Evolutionary conservation across 768 basidiomycete species (phyloP), one percentile per base, ranked within the genome.

Genomic region (Roridomyces roridus): DNA sequence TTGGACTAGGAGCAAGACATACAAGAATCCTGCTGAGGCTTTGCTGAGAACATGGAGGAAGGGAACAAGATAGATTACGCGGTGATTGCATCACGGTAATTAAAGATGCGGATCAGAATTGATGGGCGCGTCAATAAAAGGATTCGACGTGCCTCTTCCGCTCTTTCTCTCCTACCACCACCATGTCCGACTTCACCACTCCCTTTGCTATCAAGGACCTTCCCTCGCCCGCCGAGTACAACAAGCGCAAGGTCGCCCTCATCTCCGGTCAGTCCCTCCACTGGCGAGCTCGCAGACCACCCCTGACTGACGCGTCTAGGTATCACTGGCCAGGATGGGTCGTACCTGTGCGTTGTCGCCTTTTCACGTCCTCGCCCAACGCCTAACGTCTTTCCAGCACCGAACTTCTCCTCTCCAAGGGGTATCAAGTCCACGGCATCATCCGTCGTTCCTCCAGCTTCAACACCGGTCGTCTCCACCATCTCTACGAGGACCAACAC

Each of bases 371-470:
- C 18, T 47, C 34, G 35, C 34, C 31, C 37, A 47, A 36, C 17
- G 46, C 63, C 6, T 51, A 20, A 41, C 53, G 31, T 41, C 51
- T 26, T 51, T 25, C 46, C 59, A 94, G 93, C 46, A 89, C 92
- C 21, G 94, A 96, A 71, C 77, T 96, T 23, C 78, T 96, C 57
- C 75, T 96, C 51, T 80, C 80, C 48, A 95, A 96, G 71, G 94
- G 94, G 18, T 96, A 96, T 69, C 83, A 93, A 60, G 94, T 96
- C 4, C 94, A 96, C 66, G 94, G 92, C 37, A 95, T 97, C 77
- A 97, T 98, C 66, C 91, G 96, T 65, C 91, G 96, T 56, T 97
- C 95, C 26, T 98, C 96, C 20, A 95, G 92, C 66, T 98, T 98
- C 86, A 98, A 98, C 76, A 98, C 96, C 51, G 91, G 91, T 65